These are phyloP conservation scores for Fusarium mexicanum DNA, from an alignment of 2,329 filamentous ascomycete species.

Conservation along the genomic window DNA sequence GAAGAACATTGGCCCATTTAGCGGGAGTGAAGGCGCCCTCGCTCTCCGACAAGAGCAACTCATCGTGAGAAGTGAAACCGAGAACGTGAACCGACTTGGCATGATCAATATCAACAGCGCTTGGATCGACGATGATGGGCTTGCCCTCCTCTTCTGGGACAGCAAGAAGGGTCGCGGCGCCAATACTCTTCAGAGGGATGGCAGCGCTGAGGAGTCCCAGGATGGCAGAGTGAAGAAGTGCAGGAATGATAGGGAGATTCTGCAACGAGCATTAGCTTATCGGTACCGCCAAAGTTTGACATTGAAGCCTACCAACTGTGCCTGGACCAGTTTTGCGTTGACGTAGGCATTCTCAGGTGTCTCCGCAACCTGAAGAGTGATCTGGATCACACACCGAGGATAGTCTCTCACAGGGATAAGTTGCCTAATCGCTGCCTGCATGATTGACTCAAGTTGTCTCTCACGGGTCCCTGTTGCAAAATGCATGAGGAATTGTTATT, in stretches of 20 bases:
- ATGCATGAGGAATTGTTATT: conserved; percentile 24
- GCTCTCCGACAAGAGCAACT: conserved; percentile 82
- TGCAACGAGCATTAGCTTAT: conserved; percentile 48
- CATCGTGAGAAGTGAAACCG: conserved; percentile 78
- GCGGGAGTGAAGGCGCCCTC: conserved; percentile 79
- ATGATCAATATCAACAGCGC: conserved; percentile 66
- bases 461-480: conserved; percentile 70
- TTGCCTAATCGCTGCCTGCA: conserved; percentile 77
- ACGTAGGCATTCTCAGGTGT: conserved; percentile 74
- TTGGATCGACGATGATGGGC: conserved; percentile 67
- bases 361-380: conserved; percentile 80
- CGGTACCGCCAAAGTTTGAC: background rate
- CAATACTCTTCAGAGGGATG: conserved; percentile 79
- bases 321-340: conserved; percentile 68
- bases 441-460: conserved; percentile 81
- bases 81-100: conserved; percentile 83
- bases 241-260: conserved; percentile 83
- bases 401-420: conserved; percentile 80
- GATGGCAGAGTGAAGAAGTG: conserved; percentile 81
- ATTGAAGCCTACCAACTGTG: conserved; percentile 63
- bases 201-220: conserved; percentile 83
- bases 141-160: conserved; percentile 57
- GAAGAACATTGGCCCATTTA: conserved; percentile 78
- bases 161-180: conserved; percentile 72
- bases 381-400: conserved; percentile 80